Conservation (phyloP, 1,139 yeast genomes). For the Maudiozyma humilis region DNA sequence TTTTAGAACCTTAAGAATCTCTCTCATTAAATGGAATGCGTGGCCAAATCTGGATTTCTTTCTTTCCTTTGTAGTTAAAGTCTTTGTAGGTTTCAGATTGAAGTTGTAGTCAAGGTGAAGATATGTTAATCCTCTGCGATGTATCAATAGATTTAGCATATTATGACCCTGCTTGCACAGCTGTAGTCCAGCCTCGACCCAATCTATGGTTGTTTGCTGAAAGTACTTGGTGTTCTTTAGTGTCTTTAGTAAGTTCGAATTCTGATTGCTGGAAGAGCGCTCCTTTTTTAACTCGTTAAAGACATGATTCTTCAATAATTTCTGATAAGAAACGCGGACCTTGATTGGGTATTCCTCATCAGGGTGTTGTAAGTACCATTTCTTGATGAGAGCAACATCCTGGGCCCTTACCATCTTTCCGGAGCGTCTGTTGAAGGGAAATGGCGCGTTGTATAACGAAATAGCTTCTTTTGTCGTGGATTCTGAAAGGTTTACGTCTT, state of each 20-base stretch:
- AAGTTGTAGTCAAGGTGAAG: conserved; percentile 92
- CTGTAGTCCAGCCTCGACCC: conserved; percentile 98
- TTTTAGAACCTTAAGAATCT: conserved; percentile 71
- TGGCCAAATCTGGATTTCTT: conserved; percentile 94
- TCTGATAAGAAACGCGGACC: conserved; percentile 80
- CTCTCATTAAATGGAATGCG: conserved; percentile 90
- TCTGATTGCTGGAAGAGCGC: conserved; percentile 37
- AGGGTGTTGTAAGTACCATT: conserved; percentile 73
- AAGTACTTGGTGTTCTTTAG: conserved; percentile 77
- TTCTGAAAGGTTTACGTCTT: conserved; percentile 37
- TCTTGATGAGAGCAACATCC: conserved; percentile 77
- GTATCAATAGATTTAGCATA: conserved; percentile 84
- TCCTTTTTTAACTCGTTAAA: conserved; percentile 57
- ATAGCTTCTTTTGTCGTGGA: conserved; percentile 52
- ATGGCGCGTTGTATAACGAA: conserved; percentile 68
- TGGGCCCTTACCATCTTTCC: conserved; percentile 76
- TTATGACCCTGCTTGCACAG: conserved; percentile 89
- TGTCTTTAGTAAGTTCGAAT: conserved; percentile 54
- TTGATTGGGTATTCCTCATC: conserved; percentile 56
- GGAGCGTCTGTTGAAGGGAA: conserved; percentile 69
- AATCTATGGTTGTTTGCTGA: conserved; percentile 85
- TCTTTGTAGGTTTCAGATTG: conserved; percentile 91
- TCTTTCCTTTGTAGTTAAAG: conserved; percentile 91
- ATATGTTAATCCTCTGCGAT: conserved; percentile 84
- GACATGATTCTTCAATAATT: conserved; percentile 66